These are phyloP conservation scores for Nicotiana obtusifolia DNA, from an alignment of 257 asterid genomes.

Conservation along the genomic window DNA sequence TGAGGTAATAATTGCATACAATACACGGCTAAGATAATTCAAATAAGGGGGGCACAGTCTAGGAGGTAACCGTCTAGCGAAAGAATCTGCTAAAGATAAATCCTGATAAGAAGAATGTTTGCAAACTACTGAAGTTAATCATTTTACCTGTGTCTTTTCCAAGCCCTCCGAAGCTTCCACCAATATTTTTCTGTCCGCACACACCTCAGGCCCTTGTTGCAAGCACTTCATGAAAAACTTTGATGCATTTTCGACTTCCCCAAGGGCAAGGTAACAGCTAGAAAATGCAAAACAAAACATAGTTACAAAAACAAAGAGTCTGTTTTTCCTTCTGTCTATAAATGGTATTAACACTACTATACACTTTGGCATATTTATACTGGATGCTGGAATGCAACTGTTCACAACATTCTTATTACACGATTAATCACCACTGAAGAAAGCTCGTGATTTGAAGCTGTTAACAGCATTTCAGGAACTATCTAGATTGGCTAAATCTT, in stretches of 20 bases:
- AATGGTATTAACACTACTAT: not conserved
- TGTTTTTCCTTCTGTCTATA: not conserved
- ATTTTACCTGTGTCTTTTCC: slow-evolving; percentile 64
- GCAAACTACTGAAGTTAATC: not conserved
- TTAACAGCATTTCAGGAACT: not conserved
- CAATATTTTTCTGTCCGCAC: slow-evolving; percentile 64
- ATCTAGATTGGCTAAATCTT: not conserved
- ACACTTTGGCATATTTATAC: not conserved
- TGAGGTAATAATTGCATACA: not conserved
- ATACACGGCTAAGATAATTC: not conserved
- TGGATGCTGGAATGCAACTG: not conserved
- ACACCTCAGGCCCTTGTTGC: slow-evolving; percentile 67
- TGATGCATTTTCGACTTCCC: slow-evolving; percentile 80
- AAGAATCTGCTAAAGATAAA: not conserved
- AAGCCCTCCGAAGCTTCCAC: slow-evolving; percentile 92
- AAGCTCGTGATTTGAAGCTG: not conserved
- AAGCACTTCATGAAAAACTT: slow-evolving; percentile 67
- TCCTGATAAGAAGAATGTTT: not conserved
- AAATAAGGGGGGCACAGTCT: not conserved
- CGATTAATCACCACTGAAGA: not conserved
- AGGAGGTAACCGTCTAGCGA: not conserved
- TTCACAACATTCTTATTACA: not conserved
- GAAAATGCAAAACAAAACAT: slow-evolving; percentile 12
- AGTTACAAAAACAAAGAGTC: slow-evolving; percentile 8
- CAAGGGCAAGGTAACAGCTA: slow-evolving; percentile 93